Conservation (phyloP, 768 basidiomycete genomes). For the Sporobolomyces pararoseus region DNA sequence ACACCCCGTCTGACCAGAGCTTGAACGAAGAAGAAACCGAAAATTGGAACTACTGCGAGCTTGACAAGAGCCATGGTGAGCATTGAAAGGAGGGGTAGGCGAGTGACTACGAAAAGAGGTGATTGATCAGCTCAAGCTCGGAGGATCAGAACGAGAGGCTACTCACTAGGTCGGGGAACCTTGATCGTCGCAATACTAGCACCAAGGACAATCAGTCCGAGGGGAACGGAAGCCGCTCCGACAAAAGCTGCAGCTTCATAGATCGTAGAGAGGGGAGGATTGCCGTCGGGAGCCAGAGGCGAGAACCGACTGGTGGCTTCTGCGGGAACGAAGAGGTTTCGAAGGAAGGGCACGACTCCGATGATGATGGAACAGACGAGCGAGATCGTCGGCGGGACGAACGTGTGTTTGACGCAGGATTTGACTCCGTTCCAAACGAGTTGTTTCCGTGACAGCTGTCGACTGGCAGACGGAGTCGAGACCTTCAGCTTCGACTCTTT, state of each 20-base stretch:
- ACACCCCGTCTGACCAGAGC: constrained; percentile 55
- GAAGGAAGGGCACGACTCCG: constrained; percentile 59
- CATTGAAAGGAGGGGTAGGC: constrained; percentile 58
- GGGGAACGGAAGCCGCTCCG: constrained; percentile 62
- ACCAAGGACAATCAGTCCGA: constrained; percentile 63
- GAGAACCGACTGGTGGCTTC: constrained; percentile 51
- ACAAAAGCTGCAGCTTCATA: constrained; percentile 59
- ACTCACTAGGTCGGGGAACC: constrained; percentile 51
- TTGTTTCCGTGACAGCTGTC: neutral
- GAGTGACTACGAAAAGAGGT: constrained; percentile 15
- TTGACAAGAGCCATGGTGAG: constrained; percentile 57
- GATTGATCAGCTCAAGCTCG: neutral
- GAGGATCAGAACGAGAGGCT: neutral
- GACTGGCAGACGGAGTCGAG: neutral
- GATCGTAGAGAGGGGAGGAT: constrained; percentile 63
- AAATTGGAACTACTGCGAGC: constrained; percentile 59
- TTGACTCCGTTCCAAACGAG: neutral
- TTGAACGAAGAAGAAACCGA: constrained; percentile 61
- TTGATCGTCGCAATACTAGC: constrained; percentile 61
- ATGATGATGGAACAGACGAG: constrained; percentile 60
- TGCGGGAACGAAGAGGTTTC: constrained; percentile 60
- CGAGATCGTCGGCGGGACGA: constrained; percentile 55
- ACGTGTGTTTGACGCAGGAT: constrained; percentile 32
- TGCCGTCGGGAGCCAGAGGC: constrained; percentile 61
- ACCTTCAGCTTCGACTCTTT: no score